Conservation (phyloP, 1,284 basidiomycete species). For the Trichosporon asahii region DNA sequence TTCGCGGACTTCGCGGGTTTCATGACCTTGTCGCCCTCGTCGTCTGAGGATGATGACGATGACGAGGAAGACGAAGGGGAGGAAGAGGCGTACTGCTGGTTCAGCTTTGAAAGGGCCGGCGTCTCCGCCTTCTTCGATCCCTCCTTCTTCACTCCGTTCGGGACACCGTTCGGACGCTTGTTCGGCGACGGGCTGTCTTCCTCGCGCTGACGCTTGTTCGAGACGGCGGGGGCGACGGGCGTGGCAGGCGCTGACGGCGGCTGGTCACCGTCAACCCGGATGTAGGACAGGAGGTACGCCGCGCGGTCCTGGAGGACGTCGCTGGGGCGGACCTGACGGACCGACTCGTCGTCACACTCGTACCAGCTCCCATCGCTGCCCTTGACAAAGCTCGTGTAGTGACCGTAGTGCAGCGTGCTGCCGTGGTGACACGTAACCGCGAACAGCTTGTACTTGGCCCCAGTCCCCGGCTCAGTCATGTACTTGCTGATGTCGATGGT, state of each 20-base stretch:
- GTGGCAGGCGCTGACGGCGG: background rate
- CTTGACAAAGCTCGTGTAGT: slow-evolving; percentile 88
- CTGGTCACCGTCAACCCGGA: slow-evolving; percentile 52
- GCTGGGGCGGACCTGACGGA: slow-evolving; percentile 52
- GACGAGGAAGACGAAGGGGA: background rate
- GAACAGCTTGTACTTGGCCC: slow-evolving; percentile 81
- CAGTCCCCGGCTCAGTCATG: slow-evolving; percentile 69
- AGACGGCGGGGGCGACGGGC: slow-evolving; percentile 9
- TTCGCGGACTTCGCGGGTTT: background rate
- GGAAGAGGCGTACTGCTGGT: slow-evolving; percentile 10
- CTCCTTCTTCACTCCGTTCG: slow-evolving; percentile 3
- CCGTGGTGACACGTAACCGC: slow-evolving; percentile 93
- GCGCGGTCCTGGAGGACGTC: slow-evolving; percentile 65
- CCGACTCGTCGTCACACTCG: slow-evolving; percentile 89
- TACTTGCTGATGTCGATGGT: slow-evolving; percentile 69
- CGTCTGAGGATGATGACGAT: background rate
- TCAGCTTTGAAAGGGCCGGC: slow-evolving; percentile 1
- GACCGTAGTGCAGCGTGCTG: slow-evolving; percentile 87
- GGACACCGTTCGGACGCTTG: slow-evolving; percentile 23
- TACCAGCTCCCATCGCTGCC: slow-evolving; percentile 71
- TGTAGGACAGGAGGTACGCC: slow-evolving; percentile 92
- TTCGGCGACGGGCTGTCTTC: slow-evolving; percentile 57
- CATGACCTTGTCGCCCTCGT: background rate
- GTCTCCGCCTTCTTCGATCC: background rate
- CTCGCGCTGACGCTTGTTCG: slow-evolving; percentile 29